Evolutionary conservation across 2,329 filamentous ascomycete species (phyloP), one percentile per base, ranked within the genome.

Genomic region (Microsporum ferrugineum): DNA sequence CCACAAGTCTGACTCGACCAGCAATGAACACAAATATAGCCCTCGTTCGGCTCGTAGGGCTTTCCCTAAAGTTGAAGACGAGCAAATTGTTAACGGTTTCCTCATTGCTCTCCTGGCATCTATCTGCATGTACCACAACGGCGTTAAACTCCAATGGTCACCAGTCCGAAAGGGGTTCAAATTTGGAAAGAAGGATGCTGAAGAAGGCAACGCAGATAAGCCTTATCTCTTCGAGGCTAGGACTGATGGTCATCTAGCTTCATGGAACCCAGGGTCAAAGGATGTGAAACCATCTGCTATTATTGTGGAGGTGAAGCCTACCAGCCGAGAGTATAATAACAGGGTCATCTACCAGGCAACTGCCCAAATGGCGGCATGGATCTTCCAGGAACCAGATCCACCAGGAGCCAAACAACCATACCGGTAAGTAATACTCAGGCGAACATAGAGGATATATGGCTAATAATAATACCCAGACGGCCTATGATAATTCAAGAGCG

Each of bases 321-420:
- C 41, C n/a, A 8, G 14, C 6, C 17, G 57, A 45, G 4, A 0
- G 5, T 27, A 36, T 2, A 59, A 47, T 4, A 49, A 59, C 31
- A 45, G 41, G 5, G 38, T 53, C 2, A 39, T 38, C 6, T 41
- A 60, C 45, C 58, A 60, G 49, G 57, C 43, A 36, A 59, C 41
- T 2, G 45, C 60, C 7, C 56, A 62, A 29, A 59, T 62, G 47
- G 60, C 36, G 2, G 57, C 60, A 43, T 62, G 60, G 60, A 62
- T 62, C 10, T 61, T 17, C 23, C 4, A 33, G 1, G 59, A 61
- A 27, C 59, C 59, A 14, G 59, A 56, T 51, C 7, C 12, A 7
- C 12, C 12, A 17, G 51, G 17, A 14, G 14, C 33, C 14, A 14
- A 31, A 31, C 23, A 55, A 14, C 49, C 23, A 4, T 55, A 55